Base-by-base conservation (phyloP, 257 asterid genomes). In the Solanum megistacrolobum region DNA sequence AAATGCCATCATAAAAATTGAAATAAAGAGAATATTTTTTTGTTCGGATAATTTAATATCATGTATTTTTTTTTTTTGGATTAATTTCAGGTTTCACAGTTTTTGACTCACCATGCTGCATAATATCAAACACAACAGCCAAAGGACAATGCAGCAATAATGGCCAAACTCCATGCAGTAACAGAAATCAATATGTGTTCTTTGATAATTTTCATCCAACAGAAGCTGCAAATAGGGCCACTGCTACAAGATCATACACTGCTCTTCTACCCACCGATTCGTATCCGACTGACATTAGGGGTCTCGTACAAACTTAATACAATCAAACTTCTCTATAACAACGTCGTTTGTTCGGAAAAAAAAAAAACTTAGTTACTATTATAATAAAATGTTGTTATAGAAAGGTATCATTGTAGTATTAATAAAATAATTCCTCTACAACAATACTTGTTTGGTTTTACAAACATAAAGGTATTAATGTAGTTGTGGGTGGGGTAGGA, bases 151-250 rank as follows among this genome's bases (percentile, higher is more conserved):
- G 92, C 7, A 4, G 1, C 16, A 25, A 2, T 12, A 60, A 75
- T 4, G 88, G 88, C 9, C 46, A 73, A 88, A 12, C 41, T 29
- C 88, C 88, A 29, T 90, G 92, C 75, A 76, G 13, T 20, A 88
- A 88, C 29, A 78, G 92, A 23, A 41, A 43, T 12, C 41, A 83
- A 58, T 36, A 86, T 72, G 27, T 31, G 1, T 90, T 83, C 34
- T 90, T 27, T 32, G 92, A 90, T 39, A 43, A 55, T 48, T 60
- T 88, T 41, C 92, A 90, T 66, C 92, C 87, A 0, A 14, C 88
- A 29, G 89, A 88, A 38, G 10, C 35, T 43, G 86, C 32, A 14
- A 65, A 65, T 76, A 6, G 14, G 21, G 69, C 65, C 11, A 62
- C 1, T 14, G 71, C 88, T 6, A 71, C 58, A 27, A 46, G 48